Conservation (phyloP, 164 flowering plant genomes). For the Liriodendron chinense region DNA sequence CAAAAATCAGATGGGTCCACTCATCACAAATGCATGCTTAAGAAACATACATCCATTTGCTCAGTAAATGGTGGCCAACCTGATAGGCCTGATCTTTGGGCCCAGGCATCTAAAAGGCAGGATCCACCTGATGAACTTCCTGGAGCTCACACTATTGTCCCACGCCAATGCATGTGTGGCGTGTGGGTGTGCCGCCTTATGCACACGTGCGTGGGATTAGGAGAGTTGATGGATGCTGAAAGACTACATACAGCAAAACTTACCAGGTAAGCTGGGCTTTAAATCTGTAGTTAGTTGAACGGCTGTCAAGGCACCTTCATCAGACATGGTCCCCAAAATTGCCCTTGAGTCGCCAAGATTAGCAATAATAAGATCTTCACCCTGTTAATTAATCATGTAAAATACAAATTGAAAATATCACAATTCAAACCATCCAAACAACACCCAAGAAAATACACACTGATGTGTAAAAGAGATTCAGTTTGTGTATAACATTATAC, state of each 20-base stretch:
- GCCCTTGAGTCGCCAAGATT: conserved; percentile 95
- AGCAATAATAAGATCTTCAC: conserved; percentile 60
- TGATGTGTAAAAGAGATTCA: no score
- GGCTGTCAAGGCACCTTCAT: conserved; percentile 41
- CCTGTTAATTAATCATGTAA: conserved; percentile 31
- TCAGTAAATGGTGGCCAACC: no score
- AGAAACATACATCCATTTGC: no score
- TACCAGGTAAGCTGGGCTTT: conserved; percentile 70
- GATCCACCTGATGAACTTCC: no score
- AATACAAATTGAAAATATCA: neutral
- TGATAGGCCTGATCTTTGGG: no score
- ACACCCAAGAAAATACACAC: neutral
- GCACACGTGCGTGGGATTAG: neutral
- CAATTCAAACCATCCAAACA: neutral
- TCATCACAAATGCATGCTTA: no score
- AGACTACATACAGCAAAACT: neutral
- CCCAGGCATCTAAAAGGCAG: no score
- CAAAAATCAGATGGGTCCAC: no score
- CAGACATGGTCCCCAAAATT: conserved; percentile 55
- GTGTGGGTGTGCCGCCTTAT: no score
- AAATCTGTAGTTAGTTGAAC: conserved; percentile 77
- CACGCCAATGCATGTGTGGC: no score
- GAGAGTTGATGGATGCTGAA: neutral
- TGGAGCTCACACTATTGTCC: no score
- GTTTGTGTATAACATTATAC: no score